Conservation (phyloP, 257 asterid genomes). For the Galeopsis tetrahit region DNA sequence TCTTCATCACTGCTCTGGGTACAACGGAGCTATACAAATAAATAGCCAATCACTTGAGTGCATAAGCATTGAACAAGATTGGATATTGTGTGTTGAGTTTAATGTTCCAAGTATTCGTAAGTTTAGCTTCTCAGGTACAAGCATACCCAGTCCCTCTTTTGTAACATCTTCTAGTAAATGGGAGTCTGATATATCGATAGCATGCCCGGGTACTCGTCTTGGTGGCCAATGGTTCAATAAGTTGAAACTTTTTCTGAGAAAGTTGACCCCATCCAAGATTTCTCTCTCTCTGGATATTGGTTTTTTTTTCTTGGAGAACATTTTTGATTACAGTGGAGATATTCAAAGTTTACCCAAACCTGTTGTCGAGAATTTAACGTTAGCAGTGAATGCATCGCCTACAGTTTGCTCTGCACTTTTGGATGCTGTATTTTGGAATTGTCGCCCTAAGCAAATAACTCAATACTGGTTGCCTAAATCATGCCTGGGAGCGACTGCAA, state of each 20-base stretch:
- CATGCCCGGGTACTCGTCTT: neutral
- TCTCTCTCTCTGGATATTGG: neutral
- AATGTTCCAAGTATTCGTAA: conserved; percentile 19
- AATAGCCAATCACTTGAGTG: conserved; percentile 18
- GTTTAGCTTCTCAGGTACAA: neutral
- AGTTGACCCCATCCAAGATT: conserved; percentile 1
- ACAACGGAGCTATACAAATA: neutral
- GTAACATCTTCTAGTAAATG: neutral
- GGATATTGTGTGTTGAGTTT: neutral
- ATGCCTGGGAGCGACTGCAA: neutral
- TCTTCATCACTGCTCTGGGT: neutral
- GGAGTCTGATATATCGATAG: neutral
- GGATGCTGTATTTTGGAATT: neutral
- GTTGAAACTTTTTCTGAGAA: neutral
- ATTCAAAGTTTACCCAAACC: neutral
- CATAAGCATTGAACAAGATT: neutral
- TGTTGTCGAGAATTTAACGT: conserved; percentile 20
- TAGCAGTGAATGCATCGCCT: neutral
- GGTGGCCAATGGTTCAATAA: neutral
- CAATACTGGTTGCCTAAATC: neutral
- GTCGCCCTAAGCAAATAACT: neutral
- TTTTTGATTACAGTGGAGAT: neutral
- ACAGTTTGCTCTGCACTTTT: neutral
- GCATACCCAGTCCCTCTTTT: neutral
- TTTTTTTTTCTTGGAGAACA: too few relatives aligned